Percentiles rank a stretch among this genome's conserved stretches.
Evolutionary conservation across 2,329 filamentous ascomycete genomes (phyloP).

Genomic region (Leptoxyphium fumago): DNA sequence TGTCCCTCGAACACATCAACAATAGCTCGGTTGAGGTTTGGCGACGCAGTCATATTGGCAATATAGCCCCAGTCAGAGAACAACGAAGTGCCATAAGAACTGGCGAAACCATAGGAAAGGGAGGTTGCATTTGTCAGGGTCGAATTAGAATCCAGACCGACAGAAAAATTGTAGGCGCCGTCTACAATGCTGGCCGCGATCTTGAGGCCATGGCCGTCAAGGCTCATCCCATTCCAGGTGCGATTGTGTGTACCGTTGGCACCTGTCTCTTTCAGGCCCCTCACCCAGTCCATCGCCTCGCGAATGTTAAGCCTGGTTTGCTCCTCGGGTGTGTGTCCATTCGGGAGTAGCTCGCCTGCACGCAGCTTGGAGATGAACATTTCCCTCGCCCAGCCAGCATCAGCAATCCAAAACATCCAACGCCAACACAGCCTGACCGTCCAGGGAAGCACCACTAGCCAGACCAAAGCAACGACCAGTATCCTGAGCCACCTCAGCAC

Average conservation of each 20-base stretch:
- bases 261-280: background rate
- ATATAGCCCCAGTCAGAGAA: constrained; percentile 25
- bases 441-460: constrained; percentile 79
- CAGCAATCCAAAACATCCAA: constrained; percentile 85
- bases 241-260: background rate
- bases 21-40: constrained; percentile 60
- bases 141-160: background rate
- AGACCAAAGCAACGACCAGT: constrained; percentile 66
- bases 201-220: background rate
- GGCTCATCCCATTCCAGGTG: background rate
- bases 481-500: constrained; percentile 36
- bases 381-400: constrained; percentile 51
- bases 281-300: background rate
- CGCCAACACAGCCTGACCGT: constrained; percentile 87
- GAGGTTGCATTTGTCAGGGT: constrained; percentile 7
- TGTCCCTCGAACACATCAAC: constrained; percentile 83
- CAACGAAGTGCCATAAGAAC: constrained; percentile 6
- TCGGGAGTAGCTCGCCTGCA: constrained; percentile 1
- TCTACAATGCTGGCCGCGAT: background rate
- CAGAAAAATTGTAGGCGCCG: constrained; percentile 1
- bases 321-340: background rate
- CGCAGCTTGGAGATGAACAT: constrained; percentile 14
- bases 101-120: constrained; percentile 11
- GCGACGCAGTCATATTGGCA: constrained; percentile 54
- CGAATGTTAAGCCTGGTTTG: background rate